A percentile compares a stretch with the other conserved stretches of the same genome.
These are phyloP conservation scores for Pichia sp. DNA, from an alignment of 1,139 yeast species.

Conservation along the genomic window DNA sequence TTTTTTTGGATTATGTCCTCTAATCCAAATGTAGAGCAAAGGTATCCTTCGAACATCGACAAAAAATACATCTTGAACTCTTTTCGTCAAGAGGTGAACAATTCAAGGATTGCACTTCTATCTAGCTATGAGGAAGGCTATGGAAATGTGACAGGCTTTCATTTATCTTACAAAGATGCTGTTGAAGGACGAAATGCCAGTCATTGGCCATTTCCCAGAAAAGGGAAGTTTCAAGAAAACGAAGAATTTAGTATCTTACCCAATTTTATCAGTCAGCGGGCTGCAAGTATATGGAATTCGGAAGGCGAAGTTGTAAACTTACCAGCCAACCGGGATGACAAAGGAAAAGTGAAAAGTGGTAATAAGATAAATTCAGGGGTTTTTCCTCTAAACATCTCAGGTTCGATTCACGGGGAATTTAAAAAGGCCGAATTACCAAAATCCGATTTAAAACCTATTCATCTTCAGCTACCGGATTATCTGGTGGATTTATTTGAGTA, in stretches of 20 bases:
- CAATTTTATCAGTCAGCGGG: slow-evolving; percentile 41
- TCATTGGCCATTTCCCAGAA: slow-evolving; percentile 52
- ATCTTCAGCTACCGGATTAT: slow-evolving; percentile 39
- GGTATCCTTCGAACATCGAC: slow-evolving; percentile 27
- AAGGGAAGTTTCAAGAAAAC: slow-evolving; percentile 46
- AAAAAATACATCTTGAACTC: slow-evolving; percentile 23
- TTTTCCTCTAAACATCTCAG: slow-evolving; percentile 46
- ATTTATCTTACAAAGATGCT: slow-evolving; percentile 53
- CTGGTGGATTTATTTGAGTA: slow-evolving; percentile 28
- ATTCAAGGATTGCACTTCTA: slow-evolving; percentile 30
- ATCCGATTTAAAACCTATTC: slow-evolving; percentile 20
- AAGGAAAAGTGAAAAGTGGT: slow-evolving; percentile 3
- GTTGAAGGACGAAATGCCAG: slow-evolving; percentile 36
- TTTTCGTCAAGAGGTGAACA: slow-evolving; percentile 30
- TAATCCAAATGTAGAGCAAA: slow-evolving; percentile 30
- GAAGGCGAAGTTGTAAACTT: slow-evolving; percentile 21
- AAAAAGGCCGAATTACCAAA: slow-evolving; percentile 6
- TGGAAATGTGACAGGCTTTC: slow-evolving; percentile 69
- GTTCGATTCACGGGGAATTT: slow-evolving; percentile 42
- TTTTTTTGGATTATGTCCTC: slow-evolving; percentile 32
- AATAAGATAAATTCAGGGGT: slow-evolving; percentile 24
- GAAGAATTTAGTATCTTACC: slow-evolving; percentile 58
- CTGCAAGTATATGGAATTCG: slow-evolving; percentile 44
- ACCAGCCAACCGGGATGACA: slow-evolving; percentile 8
- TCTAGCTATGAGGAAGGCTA: slow-evolving; percentile 48